These are phyloP conservation scores for Colletotrichum kahawae DNA, from an alignment of 2,329 filamentous ascomycete genomes.

Conservation along the genomic window DNA sequence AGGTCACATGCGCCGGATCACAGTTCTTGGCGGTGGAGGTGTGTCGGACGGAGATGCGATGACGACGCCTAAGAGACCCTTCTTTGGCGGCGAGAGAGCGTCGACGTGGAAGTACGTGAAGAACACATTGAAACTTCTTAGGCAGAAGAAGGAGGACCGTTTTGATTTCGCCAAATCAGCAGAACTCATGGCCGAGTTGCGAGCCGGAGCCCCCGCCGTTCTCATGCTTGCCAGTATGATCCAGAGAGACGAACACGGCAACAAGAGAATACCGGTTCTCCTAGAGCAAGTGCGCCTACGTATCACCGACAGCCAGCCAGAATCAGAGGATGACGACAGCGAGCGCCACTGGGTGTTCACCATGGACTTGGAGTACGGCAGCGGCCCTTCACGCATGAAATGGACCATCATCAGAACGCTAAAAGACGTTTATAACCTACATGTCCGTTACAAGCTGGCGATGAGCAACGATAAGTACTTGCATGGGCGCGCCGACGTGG, in stretches of 20 bases:
- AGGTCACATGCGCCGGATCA: slow-evolving; percentile 70
- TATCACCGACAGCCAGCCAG: slow-evolving; percentile 78
- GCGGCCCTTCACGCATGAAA: slow-evolving; percentile 92
- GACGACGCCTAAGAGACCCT: slow-evolving; percentile 58
- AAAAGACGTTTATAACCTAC: slow-evolving; percentile 88
- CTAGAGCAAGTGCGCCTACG: slow-evolving; percentile 92
- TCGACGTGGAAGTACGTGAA: slow-evolving; percentile 92
- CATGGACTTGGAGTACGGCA: slow-evolving; percentile 95
- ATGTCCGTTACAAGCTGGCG: slow-evolving; percentile 91
- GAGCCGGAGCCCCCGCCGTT: slow-evolving; percentile 90
- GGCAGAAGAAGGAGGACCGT: slow-evolving; percentile 83
- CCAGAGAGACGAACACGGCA: slow-evolving; percentile 93
- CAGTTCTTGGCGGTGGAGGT: slow-evolving; percentile 69
- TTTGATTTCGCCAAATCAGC: slow-evolving; percentile 96
- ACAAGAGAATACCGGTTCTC: slow-evolving; percentile 91
- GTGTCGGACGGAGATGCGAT: slow-evolving; percentile 67
- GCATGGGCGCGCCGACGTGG: slow-evolving; percentile 67
- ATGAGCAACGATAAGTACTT: slow-evolving; percentile 84
- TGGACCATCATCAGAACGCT: slow-evolving; percentile 92
- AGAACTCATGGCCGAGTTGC: slow-evolving; percentile 92
- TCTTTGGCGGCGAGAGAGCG: slow-evolving; percentile 69
- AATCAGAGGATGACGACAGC: slow-evolving; percentile 62
- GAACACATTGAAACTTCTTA: slow-evolving; percentile 80
- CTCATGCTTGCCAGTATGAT: slow-evolving; percentile 97
- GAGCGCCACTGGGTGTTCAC: slow-evolving; percentile 84